These are phyloP conservation scores for Arbutus unedo DNA, from an alignment of 148 eudicot genomes.

Conservation along the genomic window DNA sequence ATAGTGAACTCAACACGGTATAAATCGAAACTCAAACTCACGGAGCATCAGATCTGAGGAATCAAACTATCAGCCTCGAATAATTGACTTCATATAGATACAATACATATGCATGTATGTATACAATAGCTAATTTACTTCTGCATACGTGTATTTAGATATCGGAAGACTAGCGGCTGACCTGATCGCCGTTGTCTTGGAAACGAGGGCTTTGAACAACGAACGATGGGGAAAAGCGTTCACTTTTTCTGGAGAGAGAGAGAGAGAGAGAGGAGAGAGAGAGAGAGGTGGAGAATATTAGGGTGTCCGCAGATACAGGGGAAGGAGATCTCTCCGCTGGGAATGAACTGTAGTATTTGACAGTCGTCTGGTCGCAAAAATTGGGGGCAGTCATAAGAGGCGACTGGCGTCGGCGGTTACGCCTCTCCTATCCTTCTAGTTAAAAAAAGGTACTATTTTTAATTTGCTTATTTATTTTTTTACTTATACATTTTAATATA, in stretches of 20 bases:
- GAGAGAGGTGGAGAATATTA: not conserved
- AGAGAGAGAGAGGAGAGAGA: conserved; percentile 18
- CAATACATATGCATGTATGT: not conserved
- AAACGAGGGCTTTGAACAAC: conserved; percentile 4
- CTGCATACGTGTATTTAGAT: not conserved
- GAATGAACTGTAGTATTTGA: not conserved
- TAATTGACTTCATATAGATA: not conserved
- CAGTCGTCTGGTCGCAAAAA: not conserved
- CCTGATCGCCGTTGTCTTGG: conserved; percentile 2
- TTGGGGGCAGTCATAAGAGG: conserved; percentile 5
- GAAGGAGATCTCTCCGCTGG: not conserved
- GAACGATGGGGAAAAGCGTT: not conserved
- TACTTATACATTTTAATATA: too few relatives aligned
- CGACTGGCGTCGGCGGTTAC: not conserved
- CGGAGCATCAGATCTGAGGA: conserved; percentile 10
- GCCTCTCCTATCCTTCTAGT: too few relatives aligned
- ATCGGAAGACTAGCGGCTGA: not conserved
- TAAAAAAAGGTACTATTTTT: not conserved
- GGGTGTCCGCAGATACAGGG: conserved; percentile 8
- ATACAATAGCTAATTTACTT: not conserved
- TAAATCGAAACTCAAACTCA: not conserved
- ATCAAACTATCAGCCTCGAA: not conserved
- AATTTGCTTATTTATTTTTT: too few relatives aligned
- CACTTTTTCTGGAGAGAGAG: conserved; percentile 2
- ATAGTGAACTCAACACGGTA: not conserved